Base-by-base conservation (phyloP, 345 rosid species). In the Linum tenue region DNA sequence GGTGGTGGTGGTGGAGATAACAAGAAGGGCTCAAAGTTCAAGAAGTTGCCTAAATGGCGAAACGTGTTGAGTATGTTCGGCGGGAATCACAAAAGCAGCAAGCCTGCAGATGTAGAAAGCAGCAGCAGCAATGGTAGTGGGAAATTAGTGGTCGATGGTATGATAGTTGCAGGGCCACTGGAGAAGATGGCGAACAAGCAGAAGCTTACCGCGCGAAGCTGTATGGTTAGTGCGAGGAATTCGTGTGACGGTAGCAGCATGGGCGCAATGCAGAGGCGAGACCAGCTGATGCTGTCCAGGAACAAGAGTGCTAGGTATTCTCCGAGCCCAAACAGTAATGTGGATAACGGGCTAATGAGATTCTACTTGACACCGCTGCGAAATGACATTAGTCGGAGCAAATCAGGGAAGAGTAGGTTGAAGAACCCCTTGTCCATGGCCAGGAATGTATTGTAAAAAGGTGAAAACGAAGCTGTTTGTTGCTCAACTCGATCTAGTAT, bases 191-290 rank as follows among this genome's bases (percentile, higher is more conserved):
- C 58, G 80, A 22, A 22, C 31, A 0, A 22, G 31, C 31, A 79
- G 71, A 87, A 79, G 81, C 90, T 87, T 75, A 64, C 31, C 31
- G 31, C 81, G 42, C 73, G 77, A 58, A 87, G 90, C 73, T 80
- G 77, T 43, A 83, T 81, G 22, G 84, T 84, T 16, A 86, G 90
- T 43, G 73, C 86, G 3, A 80, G 83, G 72, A 82, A 83, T 71
- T 73, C 82, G 0, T 71, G 74, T 7, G 60, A 53, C 50, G 62
- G 63, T 4, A 48, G 67, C 71, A 72, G 67, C 59, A 72, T 60
- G 64, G 31, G 31, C 31, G 31, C 31, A 22, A 72, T 70, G 70
- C 76, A 76, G 63, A 79, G 72, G 60, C 82, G 77, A 66, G 78
- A 77, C 92, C 96, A 16, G 53, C 53, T 48, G 14, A 31, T 57